Evolutionary conservation across 352 stramenopile species (phyloP).

Genomic region (Phytophthora citrophthora): DNA sequence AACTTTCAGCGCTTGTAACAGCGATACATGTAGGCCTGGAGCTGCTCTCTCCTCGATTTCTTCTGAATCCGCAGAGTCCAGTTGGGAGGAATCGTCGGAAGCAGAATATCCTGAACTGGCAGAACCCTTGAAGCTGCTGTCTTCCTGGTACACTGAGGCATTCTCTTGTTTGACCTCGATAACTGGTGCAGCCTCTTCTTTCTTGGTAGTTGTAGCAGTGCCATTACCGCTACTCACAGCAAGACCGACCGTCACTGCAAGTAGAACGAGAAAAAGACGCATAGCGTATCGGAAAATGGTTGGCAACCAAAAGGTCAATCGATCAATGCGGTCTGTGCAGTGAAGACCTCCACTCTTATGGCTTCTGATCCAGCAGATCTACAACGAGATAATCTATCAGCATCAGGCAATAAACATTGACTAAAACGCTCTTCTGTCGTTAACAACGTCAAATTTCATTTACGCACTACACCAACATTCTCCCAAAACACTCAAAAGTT

Average conservation of each 20-base stretch:
- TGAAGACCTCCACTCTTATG: background rate
- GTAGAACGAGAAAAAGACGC: background rate
- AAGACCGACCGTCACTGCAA: background rate
- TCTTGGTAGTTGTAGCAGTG: background rate
- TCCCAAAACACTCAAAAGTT: slow-evolving; percentile 15
- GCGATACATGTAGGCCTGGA: background rate
- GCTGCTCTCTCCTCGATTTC: background rate
- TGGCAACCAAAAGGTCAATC: background rate
- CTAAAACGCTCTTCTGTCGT: background rate
- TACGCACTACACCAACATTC: slow-evolving; percentile 18
- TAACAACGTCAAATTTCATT: slow-evolving; percentile 26
- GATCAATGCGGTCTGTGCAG: background rate
- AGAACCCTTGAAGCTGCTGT: background rate
- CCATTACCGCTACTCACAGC: background rate
- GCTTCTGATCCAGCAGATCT: background rate
- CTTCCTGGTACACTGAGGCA: background rate
- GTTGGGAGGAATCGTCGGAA: background rate
- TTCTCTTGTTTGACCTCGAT: background rate
- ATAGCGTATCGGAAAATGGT: background rate
- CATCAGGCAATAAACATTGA: background rate
- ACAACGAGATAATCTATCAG: background rate
- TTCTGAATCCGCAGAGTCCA: background rate
- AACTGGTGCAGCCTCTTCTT: background rate
- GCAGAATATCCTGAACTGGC: background rate
- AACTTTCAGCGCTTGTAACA: background rate